A percentile compares a stretch with the other conserved stretches of the same genome.
These are phyloP conservation scores for Chenopodium album DNA, from an alignment of 148 eudicot genomes.

Conservation along the genomic window DNA sequence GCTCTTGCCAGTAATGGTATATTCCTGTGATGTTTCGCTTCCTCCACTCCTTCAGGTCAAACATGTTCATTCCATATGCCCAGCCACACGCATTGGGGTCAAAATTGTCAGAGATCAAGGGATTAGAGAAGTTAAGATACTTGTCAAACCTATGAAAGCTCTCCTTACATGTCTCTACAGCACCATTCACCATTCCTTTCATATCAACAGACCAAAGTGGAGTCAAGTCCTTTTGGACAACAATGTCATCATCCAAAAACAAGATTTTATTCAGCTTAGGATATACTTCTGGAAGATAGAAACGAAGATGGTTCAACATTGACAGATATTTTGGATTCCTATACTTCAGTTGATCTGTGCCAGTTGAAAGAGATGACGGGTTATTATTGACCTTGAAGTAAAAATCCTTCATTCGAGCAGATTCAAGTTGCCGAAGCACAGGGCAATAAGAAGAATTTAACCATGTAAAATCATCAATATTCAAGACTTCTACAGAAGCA, in stretches of 20 bases:
- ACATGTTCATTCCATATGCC: slow-evolving; percentile 99
- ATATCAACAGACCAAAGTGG: slow-evolving; percentile 87
- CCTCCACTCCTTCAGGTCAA: slow-evolving; percentile 91
- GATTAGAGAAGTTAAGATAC: slow-evolving; percentile 94
- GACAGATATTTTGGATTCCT: slow-evolving; percentile 97
- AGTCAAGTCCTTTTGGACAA: slow-evolving; percentile 93
- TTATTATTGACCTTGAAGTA: slow-evolving; percentile 93
- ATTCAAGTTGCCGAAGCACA: slow-evolving; percentile 96
- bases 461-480: slow-evolving; percentile 90
- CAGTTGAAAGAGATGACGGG: slow-evolving; percentile 58
- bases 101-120: slow-evolving; percentile 77
- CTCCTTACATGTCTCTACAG: slow-evolving; percentile 97
- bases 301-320: slow-evolving; percentile 96
- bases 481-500: slow-evolving; percentile 73
- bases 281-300: slow-evolving; percentile 97
- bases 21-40: slow-evolving; percentile 92
- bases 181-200: slow-evolving; percentile 98
- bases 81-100: slow-evolving; percentile 96
- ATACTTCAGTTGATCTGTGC: slow-evolving; percentile 89
- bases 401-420: slow-evolving; percentile 84
- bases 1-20: slow-evolving; percentile 91
- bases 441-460: slow-evolving; percentile 92
- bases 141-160: slow-evolving; percentile 97
- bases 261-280: slow-evolving; percentile 84
- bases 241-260: slow-evolving; percentile 95